Conservation (phyloP, 2,329 filamentous ascomycete genomes). For the Arthrobotrys megalospora region DNA sequence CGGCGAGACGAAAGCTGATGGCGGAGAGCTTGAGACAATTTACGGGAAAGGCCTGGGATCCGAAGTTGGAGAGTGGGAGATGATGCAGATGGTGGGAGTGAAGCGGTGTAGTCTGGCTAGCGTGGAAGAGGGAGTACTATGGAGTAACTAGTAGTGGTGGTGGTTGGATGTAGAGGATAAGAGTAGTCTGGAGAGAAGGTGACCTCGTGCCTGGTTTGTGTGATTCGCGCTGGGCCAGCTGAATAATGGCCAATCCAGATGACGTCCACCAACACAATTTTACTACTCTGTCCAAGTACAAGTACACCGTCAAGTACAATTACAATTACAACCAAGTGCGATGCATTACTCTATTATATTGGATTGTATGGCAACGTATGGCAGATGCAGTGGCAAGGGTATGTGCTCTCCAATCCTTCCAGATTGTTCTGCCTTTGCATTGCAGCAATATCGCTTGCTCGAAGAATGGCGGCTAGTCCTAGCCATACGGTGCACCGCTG, state of each 20-base stretch:
- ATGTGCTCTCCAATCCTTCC: too few species aligned
- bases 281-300: background rate
- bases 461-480: too few species aligned
- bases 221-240: constrained; percentile 59
- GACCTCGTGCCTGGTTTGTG: constrained; percentile 58
- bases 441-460: too few species aligned
- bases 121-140: background rate
- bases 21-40: constrained; percentile 29
- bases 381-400: too few species aligned
- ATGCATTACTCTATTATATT: too few species aligned
- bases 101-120: background rate
- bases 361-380: too few species aligned
- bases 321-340: too few species aligned
- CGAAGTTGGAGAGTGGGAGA: constrained; percentile 15
- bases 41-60: constrained; percentile 18
- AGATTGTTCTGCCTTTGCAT: too few species aligned
- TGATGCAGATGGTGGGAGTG: constrained; percentile 10
- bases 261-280: constrained; percentile 46
- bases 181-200: constrained; percentile 10
- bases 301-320: background rate
- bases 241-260: constrained; percentile 30
- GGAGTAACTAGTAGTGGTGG: background rate
- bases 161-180: background rate
- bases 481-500: background rate
- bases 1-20: constrained; percentile 2